A percentile compares a stretch with the other conserved stretches of the same genome.
Evolutionary conservation across 768 basidiomycete genomes (phyloP).

Genomic region (Boletus rubropictus): DNA sequence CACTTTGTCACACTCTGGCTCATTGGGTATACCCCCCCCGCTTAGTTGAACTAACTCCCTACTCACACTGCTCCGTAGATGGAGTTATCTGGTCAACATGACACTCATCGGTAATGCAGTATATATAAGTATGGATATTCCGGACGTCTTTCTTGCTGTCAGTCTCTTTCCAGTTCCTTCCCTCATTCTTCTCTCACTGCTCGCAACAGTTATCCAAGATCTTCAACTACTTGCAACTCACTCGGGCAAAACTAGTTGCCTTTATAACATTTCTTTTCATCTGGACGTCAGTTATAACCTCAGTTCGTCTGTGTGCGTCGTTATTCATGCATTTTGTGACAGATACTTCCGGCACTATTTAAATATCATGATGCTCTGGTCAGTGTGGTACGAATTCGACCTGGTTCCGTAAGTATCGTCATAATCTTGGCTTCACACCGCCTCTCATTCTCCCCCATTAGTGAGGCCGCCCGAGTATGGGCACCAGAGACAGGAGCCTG

Average conservation of each 20-base stretch:
- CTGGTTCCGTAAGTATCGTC: conserved; percentile 58
- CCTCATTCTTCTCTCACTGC: background rate
- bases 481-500: conserved; percentile 58
- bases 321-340: background rate
- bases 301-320: background rate
- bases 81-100: conserved; percentile 77
- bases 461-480: conserved; percentile 54
- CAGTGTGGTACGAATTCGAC: conserved; percentile 75
- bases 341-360: conserved; percentile 94
- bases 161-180: conserved; percentile 22
- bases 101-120: conserved; percentile 89
- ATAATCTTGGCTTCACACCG: background rate
- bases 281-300: conserved; percentile 65
- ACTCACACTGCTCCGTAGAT: conserved; percentile 38
- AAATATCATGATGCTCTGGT: conserved; percentile 81
- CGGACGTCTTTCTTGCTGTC: conserved; percentile 83
- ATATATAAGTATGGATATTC: conserved; percentile 95
- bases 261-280: conserved; percentile 62
- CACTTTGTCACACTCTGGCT: conserved; percentile 95
- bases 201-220: conserved; percentile 68
- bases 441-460: conserved; percentile 23
- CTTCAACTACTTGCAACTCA: conserved; percentile 77
- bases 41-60: background rate
- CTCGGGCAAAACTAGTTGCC: conserved; percentile 52
- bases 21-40: conserved; percentile 56